Evolutionary conservation across 2,329 filamentous ascomycete genomes (phyloP).

Genomic region (Triangularia setosa): DNA sequence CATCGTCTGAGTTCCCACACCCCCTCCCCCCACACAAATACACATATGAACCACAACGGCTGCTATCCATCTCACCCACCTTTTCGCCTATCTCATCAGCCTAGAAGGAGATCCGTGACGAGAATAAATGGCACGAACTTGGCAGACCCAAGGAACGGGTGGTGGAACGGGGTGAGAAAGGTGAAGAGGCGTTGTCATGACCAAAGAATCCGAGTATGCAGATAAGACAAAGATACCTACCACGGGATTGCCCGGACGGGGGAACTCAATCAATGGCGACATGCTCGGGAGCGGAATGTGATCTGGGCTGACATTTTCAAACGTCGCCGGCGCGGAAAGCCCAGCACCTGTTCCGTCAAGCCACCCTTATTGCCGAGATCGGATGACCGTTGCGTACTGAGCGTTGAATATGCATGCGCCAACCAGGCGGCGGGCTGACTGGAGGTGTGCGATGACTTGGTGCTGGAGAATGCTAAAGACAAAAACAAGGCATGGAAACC

Average conservation of each 20-base stretch:
- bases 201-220: not conserved
- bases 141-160: too few relatives aligned
- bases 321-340: not conserved
- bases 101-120: too few relatives aligned
- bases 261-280: not conserved
- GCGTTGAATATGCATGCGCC: not conserved
- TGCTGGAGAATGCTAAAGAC: not conserved
- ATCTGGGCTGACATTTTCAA: not conserved
- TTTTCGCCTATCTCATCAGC: not conserved
- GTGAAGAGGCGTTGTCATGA: not conserved
- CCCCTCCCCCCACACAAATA: too few relatives aligned
- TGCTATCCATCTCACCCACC: not conserved
- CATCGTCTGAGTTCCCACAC: too few relatives aligned
- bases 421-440: not conserved
- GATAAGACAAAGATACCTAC: not conserved
- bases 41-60: not conserved
- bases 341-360: not conserved
- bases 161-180: not conserved
- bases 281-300: not conserved
- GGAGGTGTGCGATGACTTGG: too few relatives aligned
- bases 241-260: not conserved
- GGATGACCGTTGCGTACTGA: not conserved
- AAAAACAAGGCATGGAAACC: not conserved
- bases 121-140: too few relatives aligned
- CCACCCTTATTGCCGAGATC: not conserved